These are phyloP conservation scores for Raphidocelis subcapitata DNA, from an alignment of 139 green algal genomes.

Conservation along the genomic window DNA sequence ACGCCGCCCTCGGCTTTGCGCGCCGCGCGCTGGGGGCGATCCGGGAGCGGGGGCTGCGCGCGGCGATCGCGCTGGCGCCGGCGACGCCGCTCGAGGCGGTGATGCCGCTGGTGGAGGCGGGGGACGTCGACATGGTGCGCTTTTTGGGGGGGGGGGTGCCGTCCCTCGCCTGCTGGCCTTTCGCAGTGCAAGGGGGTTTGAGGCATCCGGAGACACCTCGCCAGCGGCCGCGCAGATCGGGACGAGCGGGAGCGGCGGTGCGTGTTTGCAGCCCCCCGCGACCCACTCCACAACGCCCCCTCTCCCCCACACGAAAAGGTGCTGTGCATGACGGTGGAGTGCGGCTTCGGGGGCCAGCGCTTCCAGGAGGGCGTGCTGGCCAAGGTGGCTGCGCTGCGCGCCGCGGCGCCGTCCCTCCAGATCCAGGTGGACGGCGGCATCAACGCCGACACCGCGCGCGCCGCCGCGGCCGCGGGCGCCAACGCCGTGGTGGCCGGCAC, in stretches of 20 bases:
- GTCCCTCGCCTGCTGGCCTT: too few species aligned
- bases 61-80: slow-evolving; percentile 75
- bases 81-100: slow-evolving; percentile 61
- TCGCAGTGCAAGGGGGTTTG: too few species aligned
- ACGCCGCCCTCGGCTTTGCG: slow-evolving; percentile 20
- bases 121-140: slow-evolving; percentile 61
- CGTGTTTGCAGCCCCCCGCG: too few species aligned
- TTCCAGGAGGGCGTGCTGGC: slow-evolving; percentile 66
- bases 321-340: slow-evolving; percentile 80
- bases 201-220: too few species aligned
- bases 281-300: too few species aligned
- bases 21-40: slow-evolving; percentile 32
- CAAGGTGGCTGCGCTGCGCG: slow-evolving; percentile 65
- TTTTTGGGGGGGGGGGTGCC: background rate
- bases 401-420: slow-evolving; percentile 53
- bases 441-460: slow-evolving; percentile 55
- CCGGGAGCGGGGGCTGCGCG: slow-evolving; percentile 58
- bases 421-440: slow-evolving; percentile 89
- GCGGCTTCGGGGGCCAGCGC: slow-evolving; percentile 89
- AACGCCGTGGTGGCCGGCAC: slow-evolving; percentile 88
- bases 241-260: too few species aligned
- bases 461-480: slow-evolving; percentile 74
- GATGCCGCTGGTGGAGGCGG: slow-evolving; percentile 41
- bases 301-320: too few species aligned
- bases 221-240: too few species aligned